Percentiles rank a stretch among this genome's conserved stretches.
These are phyloP conservation scores for Phytophthora aleatoria DNA, from an alignment of 352 stramenopile genomes.

Conservation along the genomic window DNA sequence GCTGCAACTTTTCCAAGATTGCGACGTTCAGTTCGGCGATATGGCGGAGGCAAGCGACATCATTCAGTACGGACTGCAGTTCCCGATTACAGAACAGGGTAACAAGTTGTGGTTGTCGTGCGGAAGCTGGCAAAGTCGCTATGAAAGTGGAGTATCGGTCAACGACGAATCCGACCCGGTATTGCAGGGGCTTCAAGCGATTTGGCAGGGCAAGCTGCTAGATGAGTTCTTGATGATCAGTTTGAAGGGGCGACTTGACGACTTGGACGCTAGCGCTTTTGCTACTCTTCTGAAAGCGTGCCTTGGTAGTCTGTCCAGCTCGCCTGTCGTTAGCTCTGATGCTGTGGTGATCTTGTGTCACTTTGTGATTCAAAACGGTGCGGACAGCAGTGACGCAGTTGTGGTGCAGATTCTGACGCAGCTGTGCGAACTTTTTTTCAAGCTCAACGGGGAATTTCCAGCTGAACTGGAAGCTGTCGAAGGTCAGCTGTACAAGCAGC, in stretches of 20 bases:
- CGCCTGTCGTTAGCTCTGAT: constrained; percentile 69
- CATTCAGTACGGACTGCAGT: constrained; percentile 63
- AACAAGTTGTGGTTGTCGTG: constrained; percentile 57
- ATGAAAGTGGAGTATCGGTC: constrained; percentile 14
- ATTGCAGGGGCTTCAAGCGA: constrained; percentile 44
- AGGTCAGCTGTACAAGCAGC: constrained; percentile 51
- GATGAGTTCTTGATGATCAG: constrained; percentile 86
- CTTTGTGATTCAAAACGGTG: constrained; percentile 54
- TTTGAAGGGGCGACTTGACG: constrained; percentile 73
- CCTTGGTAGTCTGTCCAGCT: constrained; percentile 46
- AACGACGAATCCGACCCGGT: constrained; percentile 14
- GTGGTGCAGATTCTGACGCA: constrained; percentile 66
- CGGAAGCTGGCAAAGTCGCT: constrained; percentile 55
- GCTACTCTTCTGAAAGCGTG: constrained; percentile 53
- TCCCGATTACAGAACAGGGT: constrained; percentile 44
- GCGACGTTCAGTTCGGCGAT: constrained; percentile 70
- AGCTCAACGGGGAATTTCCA: constrained; percentile 44
- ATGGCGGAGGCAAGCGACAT: constrained; percentile 61
- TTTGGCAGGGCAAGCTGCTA: constrained; percentile 78
- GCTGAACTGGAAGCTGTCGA: constrained; percentile 61
- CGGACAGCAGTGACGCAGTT: constrained; percentile 45
- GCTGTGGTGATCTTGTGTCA: constrained; percentile 76
- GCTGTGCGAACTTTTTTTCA: constrained; percentile 62
- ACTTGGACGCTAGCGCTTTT: constrained; percentile 59
- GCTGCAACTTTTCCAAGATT: constrained; percentile 71